A percentile compares a stretch with the other conserved stretches of the same genome.
These are phyloP conservation scores for Hydnum rufescens DNA, from an alignment of 768 basidiomycete species.

Conservation along the genomic window DNA sequence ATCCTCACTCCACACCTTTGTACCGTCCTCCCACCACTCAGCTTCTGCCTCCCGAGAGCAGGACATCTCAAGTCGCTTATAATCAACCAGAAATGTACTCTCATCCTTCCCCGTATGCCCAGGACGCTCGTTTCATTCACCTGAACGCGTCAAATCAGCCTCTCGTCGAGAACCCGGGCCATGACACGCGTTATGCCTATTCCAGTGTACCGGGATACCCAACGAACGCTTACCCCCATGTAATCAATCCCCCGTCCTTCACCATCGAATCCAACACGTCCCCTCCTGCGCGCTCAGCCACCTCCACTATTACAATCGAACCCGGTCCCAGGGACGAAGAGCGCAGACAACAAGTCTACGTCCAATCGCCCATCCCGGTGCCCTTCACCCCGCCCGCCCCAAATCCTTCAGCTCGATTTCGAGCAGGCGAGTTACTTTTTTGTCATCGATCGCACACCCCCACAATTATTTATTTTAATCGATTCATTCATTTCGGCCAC, in stretches of 20 bases:
- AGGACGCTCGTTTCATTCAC: background rate
- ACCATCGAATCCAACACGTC: background rate
- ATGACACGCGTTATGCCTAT: background rate
- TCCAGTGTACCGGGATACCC: too few relatives aligned
- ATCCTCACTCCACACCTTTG: background rate
- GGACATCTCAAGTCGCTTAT: background rate
- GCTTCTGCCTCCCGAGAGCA: background rate
- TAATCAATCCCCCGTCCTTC: background rate
- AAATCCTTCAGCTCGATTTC: too few relatives aligned
- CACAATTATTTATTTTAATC: too few relatives aligned
- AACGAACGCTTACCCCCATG: background rate
- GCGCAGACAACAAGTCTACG: too few relatives aligned
- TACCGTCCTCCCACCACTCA: background rate
- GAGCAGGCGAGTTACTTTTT: background rate
- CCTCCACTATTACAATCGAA: background rate
- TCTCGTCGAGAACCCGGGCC: background rate
- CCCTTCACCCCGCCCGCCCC: too few relatives aligned
- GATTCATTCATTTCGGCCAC: too few relatives aligned
- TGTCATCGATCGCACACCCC: too few relatives aligned
- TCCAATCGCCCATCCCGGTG: too few relatives aligned
- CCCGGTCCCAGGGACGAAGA: too few relatives aligned
- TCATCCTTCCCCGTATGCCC: background rate
- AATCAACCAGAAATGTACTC: background rate
- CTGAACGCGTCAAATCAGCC: background rate
- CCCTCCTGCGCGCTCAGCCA: background rate